These are phyloP conservation scores for Pachyrhizus erosus DNA, from an alignment of 306 rosid species.

Conservation along the genomic window DNA sequence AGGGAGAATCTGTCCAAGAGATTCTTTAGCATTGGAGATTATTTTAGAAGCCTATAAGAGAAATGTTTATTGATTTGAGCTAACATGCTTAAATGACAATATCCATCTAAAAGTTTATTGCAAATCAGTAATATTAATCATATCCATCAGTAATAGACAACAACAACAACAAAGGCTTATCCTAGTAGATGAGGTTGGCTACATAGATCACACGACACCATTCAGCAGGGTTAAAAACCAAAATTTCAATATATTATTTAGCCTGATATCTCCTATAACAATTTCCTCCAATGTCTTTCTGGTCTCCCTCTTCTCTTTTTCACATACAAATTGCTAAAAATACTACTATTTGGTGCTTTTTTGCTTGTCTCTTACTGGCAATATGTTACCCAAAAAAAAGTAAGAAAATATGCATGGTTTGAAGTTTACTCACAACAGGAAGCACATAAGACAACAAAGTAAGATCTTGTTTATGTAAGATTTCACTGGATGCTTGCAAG, in stretches of 20 bases:
- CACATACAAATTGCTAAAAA: background rate
- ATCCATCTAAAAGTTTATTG: background rate
- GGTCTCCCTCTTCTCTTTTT: too few species aligned
- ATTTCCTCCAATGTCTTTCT: too few species aligned
- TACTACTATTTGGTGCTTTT: background rate
- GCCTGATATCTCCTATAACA: too few species aligned
- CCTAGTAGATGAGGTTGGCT: too few species aligned
- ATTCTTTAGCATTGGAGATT: background rate
- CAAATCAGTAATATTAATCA: background rate
- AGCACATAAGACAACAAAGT: slow-evolving; percentile 58
- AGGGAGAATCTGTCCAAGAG: background rate
- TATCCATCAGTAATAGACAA: background rate
- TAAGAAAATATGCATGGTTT: background rate
- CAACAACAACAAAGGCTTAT: too few species aligned
- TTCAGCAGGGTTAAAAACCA: too few species aligned
- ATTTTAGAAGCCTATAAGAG: background rate
- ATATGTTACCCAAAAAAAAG: background rate
- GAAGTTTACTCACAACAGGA: slow-evolving; percentile 63
- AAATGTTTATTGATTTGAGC: background rate
- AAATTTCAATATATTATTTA: too few species aligned
- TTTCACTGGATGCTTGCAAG: slow-evolving; percentile 65
- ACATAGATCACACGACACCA: too few species aligned
- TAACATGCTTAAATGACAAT: slow-evolving; percentile 2
- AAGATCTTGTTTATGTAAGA: slow-evolving; percentile 68
- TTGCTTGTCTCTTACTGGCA: background rate